phyloP scores from a whole-genome alignment of 2,329 filamentous ascomycete genomes.

The Penicillium freii region DNA sequence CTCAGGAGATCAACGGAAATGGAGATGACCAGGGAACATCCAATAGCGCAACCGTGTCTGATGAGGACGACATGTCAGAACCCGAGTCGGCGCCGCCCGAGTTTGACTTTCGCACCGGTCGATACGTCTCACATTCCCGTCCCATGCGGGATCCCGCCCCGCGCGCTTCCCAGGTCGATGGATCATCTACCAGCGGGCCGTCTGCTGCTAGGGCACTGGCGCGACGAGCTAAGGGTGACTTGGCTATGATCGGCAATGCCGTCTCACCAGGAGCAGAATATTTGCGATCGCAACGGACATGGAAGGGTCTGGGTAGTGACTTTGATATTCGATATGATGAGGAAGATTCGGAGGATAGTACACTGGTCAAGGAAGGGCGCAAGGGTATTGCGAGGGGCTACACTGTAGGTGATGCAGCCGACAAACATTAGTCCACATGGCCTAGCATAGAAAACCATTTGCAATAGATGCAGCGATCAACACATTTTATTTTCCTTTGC shows the following conservation, averaged over 20 bases:
- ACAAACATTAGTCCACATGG: conserved; percentile 32
- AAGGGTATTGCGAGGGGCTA: conserved; percentile 89
- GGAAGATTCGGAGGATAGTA: conserved; percentile 54
- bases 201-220: conserved; percentile 54
- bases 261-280: conserved; percentile 91
- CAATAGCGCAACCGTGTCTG: conserved; percentile 28
- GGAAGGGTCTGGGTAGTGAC: conserved; percentile 88
- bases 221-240: conserved; percentile 64
- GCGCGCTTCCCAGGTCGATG: conserved; percentile 29
- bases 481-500: not conserved
- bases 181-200: conserved; percentile 26
- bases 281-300: conserved; percentile 76
- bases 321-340: conserved; percentile 63
- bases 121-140: conserved; percentile 71
- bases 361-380: conserved; percentile 77
- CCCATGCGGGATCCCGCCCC: conserved; percentile 43
- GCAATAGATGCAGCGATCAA: conserved; percentile 8
- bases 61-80: conserved; percentile 66
- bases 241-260: conserved; percentile 79
- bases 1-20: conserved; percentile 21
- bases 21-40: conserved; percentile 25
- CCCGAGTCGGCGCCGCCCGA: conserved; percentile 71
- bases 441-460: conserved; percentile 1
- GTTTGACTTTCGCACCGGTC: conserved; percentile 87
- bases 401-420: conserved; percentile 62